phyloP scores from a whole-genome alignment of 345 rosid genomes.

The Syzygium aqueum region DNA sequence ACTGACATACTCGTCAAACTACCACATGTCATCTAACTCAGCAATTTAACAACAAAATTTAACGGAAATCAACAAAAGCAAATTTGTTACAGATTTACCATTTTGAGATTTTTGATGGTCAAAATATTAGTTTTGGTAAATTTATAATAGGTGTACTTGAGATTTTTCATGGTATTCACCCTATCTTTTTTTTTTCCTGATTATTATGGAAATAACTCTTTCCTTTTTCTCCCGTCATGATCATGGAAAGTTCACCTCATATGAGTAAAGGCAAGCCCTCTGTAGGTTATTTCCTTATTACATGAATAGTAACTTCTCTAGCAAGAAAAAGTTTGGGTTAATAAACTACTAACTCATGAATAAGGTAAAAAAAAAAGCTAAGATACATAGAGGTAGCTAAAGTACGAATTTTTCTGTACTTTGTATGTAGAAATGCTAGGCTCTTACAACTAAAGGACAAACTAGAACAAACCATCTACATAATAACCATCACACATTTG shows the following conservation, averaged over 20 bases:
- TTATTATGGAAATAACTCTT: background rate
- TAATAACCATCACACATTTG: background rate
- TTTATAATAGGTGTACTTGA: too few species aligned
- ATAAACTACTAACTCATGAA: too few species aligned
- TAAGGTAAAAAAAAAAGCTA: background rate
- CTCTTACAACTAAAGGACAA: background rate
- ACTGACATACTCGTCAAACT: too few species aligned
- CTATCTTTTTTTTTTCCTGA: too few species aligned
- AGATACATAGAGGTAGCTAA: background rate
- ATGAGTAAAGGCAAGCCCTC: background rate
- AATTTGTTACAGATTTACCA: too few species aligned
- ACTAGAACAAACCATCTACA: background rate
- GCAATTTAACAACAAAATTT: too few species aligned
- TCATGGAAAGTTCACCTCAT: background rate
- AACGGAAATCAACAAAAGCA: too few species aligned
- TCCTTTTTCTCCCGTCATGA: background rate
- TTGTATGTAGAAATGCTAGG: background rate
- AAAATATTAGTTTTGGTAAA: too few species aligned
- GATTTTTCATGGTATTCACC: too few species aligned
- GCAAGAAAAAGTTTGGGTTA: background rate
- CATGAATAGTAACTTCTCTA: too few species aligned
- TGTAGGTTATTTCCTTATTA: background rate
- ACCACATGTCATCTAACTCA: too few species aligned
- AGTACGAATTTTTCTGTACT: background rate
- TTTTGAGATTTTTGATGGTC: too few species aligned